phyloP scores from a whole-genome alignment of 257 asterid species.

The Ilex aquifolium region DNA sequence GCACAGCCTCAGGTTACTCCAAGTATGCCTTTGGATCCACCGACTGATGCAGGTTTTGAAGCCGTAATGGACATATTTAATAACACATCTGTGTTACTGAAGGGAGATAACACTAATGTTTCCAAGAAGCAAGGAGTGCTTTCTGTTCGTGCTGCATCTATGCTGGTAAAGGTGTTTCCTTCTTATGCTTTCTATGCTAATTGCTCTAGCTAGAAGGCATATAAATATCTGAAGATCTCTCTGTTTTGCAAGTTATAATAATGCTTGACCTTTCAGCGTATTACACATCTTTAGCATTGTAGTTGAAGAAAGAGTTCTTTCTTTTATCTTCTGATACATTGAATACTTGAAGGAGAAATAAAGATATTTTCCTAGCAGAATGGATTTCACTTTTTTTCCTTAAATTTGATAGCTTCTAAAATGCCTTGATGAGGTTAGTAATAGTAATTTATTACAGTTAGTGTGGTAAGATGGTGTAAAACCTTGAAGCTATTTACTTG shows the following conservation, averaged over 20 bases:
- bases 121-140: constrained; percentile 76
- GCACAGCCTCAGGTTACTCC: constrained; percentile 29
- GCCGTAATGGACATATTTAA: constrained; percentile 24
- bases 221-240: no score
- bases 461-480: no score
- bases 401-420: background rate
- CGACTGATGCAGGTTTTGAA: constrained; percentile 30
- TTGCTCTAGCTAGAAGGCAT: background rate
- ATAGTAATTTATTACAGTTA: no score
- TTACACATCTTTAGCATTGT: no score
- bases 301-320: no score
- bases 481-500: no score
- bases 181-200: constrained; percentile 1
- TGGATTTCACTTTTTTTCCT: background rate
- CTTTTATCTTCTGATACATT: background rate
- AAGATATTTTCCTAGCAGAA: background rate
- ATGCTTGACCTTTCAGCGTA: no score
- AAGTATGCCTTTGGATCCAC: constrained; percentile 35
- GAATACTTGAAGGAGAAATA: background rate
- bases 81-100: constrained; percentile 24
- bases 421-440: background rate
- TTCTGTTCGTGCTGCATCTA: constrained; percentile 83
- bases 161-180: constrained; percentile 62
- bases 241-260: no score
- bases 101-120: constrained; percentile 28